Percentiles rank a stretch among this genome's conserved stretches.
These are phyloP conservation scores for Bothriochloa decipiens DNA, from an alignment of 176 grass and related monocot genomes.

Conservation along the genomic window DNA sequence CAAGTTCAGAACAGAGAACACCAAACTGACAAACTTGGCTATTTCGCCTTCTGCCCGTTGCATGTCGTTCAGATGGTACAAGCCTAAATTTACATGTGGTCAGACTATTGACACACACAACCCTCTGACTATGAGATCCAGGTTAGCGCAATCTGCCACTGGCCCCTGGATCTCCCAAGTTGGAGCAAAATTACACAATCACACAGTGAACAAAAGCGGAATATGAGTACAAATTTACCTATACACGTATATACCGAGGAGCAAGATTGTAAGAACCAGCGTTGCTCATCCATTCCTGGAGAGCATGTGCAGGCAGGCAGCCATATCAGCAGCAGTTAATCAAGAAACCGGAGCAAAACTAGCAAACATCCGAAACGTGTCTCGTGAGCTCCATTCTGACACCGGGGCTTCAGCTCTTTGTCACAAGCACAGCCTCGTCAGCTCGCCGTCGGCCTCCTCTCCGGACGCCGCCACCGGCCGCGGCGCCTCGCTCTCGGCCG, in stretches of 20 bases:
- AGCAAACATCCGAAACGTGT: constrained; percentile 35
- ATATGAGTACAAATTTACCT: constrained; percentile 21
- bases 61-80: constrained; percentile 40
- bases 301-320: background rate
- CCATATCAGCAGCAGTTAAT: constrained; percentile 37
- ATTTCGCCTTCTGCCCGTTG: constrained; percentile 22
- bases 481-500: constrained; percentile 49
- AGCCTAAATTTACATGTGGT: constrained; percentile 36
- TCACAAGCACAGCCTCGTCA: constrained; percentile 81
- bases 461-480: constrained; percentile 2
- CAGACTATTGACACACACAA: constrained; percentile 28
- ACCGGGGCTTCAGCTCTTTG: background rate
- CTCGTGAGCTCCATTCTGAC: background rate
- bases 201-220: constrained; percentile 8
- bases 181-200: constrained; percentile 31
- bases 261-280: constrained; percentile 29
- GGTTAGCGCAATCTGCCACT: constrained; percentile 28
- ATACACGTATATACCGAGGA: constrained; percentile 36
- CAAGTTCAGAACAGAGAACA: constrained; percentile 17
- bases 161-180: constrained; percentile 26
- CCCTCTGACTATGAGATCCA: constrained; percentile 12
- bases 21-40: background rate
- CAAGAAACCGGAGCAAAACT: constrained; percentile 51
- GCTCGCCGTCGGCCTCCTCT: constrained; percentile 59
- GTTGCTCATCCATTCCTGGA: constrained; percentile 42